Evolutionary conservation across 2,329 filamentous ascomycete species (phyloP).

Genomic region (Beauveria sp.): DNA sequence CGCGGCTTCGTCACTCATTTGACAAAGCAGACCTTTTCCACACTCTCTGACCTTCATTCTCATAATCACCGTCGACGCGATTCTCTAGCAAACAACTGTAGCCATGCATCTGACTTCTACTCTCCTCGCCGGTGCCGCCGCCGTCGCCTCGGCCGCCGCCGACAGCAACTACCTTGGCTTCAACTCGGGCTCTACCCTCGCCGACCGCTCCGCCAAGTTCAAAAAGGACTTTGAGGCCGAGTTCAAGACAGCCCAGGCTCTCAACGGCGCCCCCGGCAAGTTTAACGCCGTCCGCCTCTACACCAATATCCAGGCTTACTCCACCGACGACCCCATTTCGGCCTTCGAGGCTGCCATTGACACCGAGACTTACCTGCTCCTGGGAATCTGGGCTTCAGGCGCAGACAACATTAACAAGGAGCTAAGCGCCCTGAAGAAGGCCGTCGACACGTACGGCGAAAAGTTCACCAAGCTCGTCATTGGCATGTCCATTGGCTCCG

Average conservation of each 20-base stretch:
- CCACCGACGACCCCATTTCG: slow-evolving; percentile 69
- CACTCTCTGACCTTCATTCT: not conserved
- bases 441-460: slow-evolving; percentile 44
- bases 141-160: slow-evolving; percentile 27
- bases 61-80: not conserved
- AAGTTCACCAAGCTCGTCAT: slow-evolving; percentile 50
- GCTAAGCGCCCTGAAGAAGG: slow-evolving; percentile 51
- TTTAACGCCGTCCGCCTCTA: slow-evolving; percentile 58
- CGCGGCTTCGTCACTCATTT: slow-evolving; percentile 7
- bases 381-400: slow-evolving; percentile 57
- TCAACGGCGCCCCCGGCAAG: slow-evolving; percentile 40
- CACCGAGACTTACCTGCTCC: slow-evolving; percentile 53
- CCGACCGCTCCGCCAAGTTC: slow-evolving; percentile 44
- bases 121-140: slow-evolving; percentile 32
- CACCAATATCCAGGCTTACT: slow-evolving; percentile 58
- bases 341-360: slow-evolving; percentile 66
- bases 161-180: slow-evolving; percentile 44
- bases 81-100: slow-evolving; percentile 6
- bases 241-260: slow-evolving; percentile 32
- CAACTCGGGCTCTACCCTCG: slow-evolving; percentile 42
- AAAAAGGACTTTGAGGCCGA: slow-evolving; percentile 41
- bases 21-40: not conserved
- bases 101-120: slow-evolving; percentile 35
- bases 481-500: slow-evolving; percentile 58
- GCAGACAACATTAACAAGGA: slow-evolving; percentile 49